phyloP scores from a whole-genome alignment of 2,329 filamentous ascomycete genomes.

The Cryphonectria japonica region DNA sequence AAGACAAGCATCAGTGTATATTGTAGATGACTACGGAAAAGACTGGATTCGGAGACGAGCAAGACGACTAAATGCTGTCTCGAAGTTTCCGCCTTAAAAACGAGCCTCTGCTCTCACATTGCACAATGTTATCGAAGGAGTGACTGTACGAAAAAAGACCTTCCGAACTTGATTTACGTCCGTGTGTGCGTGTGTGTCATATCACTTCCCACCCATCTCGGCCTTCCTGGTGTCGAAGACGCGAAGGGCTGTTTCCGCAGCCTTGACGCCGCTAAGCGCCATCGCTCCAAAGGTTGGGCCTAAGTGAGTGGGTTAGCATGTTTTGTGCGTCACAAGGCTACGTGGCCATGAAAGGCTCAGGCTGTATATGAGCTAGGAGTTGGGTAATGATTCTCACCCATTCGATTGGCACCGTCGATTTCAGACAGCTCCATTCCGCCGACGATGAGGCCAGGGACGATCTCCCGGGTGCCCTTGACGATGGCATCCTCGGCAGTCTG shows the following conservation, averaged over 20 bases:
- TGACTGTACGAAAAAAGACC: background rate
- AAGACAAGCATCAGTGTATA: background rate
- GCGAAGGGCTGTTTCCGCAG: slow-evolving; percentile 81
- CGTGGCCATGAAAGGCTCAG: slow-evolving; percentile 61
- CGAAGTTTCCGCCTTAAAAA: background rate
- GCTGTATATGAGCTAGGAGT: background rate
- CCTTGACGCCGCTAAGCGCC: slow-evolving; percentile 86
- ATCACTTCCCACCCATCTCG: slow-evolving; percentile 66
- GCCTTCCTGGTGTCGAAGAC: slow-evolving; percentile 78
- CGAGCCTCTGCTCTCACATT: background rate
- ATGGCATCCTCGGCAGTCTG: slow-evolving; percentile 89
- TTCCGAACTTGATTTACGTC: background rate
- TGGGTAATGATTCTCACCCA: slow-evolving; percentile 62
- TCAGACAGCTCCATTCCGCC: slow-evolving; percentile 94
- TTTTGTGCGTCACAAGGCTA: slow-evolving; percentile 85
- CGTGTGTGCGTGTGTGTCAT: too few species aligned
- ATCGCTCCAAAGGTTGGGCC: slow-evolving; percentile 85
- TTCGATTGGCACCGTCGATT: slow-evolving; percentile 87
- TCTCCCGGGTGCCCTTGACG: slow-evolving; percentile 86
- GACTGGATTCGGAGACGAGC: background rate
- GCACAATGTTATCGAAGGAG: background rate
- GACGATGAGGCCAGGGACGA: slow-evolving; percentile 86
- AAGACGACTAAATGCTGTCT: background rate
- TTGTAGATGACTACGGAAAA: background rate
- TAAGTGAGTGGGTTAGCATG: slow-evolving; percentile 32